These are phyloP conservation scores for Cyberlindnera maclurae DNA, from an alignment of 805 yeast species.

Conservation along the genomic window DNA sequence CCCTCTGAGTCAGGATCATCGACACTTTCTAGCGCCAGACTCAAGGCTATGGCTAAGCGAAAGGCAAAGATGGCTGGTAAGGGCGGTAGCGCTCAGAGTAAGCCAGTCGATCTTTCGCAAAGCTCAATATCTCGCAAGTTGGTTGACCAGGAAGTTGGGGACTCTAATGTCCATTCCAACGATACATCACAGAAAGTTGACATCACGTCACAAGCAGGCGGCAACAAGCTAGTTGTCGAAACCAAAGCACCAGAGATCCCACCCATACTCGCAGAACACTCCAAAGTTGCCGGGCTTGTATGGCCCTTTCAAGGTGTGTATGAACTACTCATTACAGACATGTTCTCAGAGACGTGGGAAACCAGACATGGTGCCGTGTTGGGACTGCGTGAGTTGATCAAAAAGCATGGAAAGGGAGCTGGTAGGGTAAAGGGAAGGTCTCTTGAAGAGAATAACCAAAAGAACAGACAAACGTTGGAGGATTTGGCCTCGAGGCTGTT, in stretches of 20 bases:
- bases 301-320: constrained; percentile 96
- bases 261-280: constrained; percentile 63
- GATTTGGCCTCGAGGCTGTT: constrained; percentile 82
- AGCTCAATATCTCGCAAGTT: constrained; percentile 57
- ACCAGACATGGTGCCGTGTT: constrained; percentile 92
- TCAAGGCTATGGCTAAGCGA: constrained; percentile 91
- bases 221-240: constrained; percentile 79
- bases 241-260: constrained; percentile 57
- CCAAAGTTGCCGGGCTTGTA: constrained; percentile 62
- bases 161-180: constrained; percentile 7
- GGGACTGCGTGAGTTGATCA: constrained; percentile 81
- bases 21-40: constrained; percentile 49
- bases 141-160: constrained; percentile 26
- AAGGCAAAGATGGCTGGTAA: constrained; percentile 71
- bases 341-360: constrained; percentile 89
- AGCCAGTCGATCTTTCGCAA: constrained; percentile 63
- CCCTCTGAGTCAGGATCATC: background rate
- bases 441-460: constrained; percentile 50
- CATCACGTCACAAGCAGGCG: constrained; percentile 73
- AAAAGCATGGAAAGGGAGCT: constrained; percentile 77
- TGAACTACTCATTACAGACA: constrained; percentile 69
- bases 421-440: constrained; percentile 70
- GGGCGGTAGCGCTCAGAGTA: constrained; percentile 34
- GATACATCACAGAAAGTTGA: constrained; percentile 32
- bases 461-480: constrained; percentile 68